Evolutionary conservation across 108 stramenopile species (phyloP).

Genomic region (Nannochloropsis granulata): DNA sequence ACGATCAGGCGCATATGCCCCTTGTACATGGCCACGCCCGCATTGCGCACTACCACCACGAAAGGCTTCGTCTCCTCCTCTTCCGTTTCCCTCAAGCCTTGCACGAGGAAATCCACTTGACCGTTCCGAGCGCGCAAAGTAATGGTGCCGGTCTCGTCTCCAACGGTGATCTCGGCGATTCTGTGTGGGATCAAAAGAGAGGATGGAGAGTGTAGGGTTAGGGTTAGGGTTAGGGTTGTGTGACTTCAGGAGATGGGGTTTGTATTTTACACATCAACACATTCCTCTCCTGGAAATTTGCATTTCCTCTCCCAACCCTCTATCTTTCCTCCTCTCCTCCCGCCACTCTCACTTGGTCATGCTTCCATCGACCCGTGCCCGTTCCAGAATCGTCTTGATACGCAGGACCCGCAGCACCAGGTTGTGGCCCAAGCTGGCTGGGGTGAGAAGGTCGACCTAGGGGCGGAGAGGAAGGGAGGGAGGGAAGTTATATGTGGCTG

Average conservation of each 20-base stretch:
- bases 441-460: background rate
- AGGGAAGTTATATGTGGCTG: background rate
- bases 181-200: background rate
- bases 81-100: background rate
- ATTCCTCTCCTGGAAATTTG: background rate
- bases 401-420: background rate
- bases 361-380: background rate
- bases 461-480: background rate
- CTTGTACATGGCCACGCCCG: background rate
- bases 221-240: background rate
- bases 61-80: background rate
- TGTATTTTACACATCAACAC: background rate
- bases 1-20: background rate
- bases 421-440: background rate
- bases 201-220: background rate
- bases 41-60: background rate
- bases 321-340: background rate
- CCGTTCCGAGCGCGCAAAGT: background rate
- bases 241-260: background rate
- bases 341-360: background rate
- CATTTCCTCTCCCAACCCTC: background rate
- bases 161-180: background rate
- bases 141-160: background rate
- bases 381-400: background rate
- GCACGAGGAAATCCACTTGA: background rate